A percentile compares a stretch with the other conserved stretches of the same genome.
Evolutionary conservation across 2,329 filamentous ascomycete species (phyloP).

Genomic region (Fusarium pseudograminearum): DNA sequence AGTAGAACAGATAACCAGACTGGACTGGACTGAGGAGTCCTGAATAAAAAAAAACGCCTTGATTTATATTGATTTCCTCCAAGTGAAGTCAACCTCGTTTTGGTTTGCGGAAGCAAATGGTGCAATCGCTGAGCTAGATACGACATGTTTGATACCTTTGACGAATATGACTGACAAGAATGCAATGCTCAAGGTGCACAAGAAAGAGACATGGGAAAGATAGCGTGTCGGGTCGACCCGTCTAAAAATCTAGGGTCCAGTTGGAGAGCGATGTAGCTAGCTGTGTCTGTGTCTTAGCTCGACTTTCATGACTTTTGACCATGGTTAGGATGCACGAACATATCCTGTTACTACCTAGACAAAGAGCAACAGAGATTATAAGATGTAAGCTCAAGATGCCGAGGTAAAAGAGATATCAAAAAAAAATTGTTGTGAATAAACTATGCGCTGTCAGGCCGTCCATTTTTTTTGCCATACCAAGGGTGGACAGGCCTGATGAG

Average conservation of each 20-base stretch:
- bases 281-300: background rate
- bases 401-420: background rate
- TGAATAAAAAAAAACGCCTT: conserved; percentile 51
- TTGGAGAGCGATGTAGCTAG: background rate
- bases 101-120: background rate
- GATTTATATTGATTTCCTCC: conserved; percentile 29
- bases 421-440: too few species aligned
- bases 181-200: background rate
- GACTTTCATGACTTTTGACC: background rate
- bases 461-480: background rate
- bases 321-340: background rate
- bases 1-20: conserved; percentile 52
- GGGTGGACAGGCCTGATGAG: background rate
- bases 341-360: background rate
- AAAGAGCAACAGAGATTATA: background rate
- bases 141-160: background rate
- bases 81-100: background rate
- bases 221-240: background rate
- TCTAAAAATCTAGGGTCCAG: background rate
- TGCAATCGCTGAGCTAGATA: background rate
- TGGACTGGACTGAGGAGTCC: conserved; percentile 53
- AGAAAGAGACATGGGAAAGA: background rate
- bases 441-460: background rate
- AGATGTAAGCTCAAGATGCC: too few species aligned
- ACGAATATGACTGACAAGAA: background rate